Evolutionary conservation across 2,329 filamentous ascomycete genomes (phyloP), one percentile per base, ranked within the genome.

Genomic region (Hypoxylon sp.): DNA sequence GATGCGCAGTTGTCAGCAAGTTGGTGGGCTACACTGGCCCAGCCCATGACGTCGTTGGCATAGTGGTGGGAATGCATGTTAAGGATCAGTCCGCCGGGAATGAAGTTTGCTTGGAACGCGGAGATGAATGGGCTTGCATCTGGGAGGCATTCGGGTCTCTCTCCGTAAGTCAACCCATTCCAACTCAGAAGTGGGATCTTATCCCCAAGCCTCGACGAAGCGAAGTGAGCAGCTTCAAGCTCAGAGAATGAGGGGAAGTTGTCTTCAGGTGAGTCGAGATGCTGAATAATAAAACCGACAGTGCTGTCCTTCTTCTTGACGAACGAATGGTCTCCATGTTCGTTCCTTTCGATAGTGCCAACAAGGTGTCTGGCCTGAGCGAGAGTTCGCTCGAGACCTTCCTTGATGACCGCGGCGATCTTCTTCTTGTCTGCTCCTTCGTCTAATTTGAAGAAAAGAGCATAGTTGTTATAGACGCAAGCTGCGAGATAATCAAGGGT

Each of bases 21-120:
- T 71, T 82, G 79, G 16, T 77, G 75, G 0, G 73, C 69, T 19
- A 79, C 76, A 4, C 74, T 73, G 0, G 76, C 74, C 79, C 80
- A 82, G 2, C 79, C 80, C 76, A 80, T 81, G 0, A 81, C 71
- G 64, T 83, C 81, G 61, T 80, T 80, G 43, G 77, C 67, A 50
- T 79, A 83, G 60, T 83, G 81, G 46, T 83, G 81, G 52, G 74
- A 70, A 41, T 82, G 80, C 53, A 79, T 80, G 32, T 76, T 78
- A 54, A 83, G 77, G 7, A 83, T 74, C 1, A 83, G 62, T 0
- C 81, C 81, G 2, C 80, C 81, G 0, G 71, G 75, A 25, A 83
- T 72, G 41, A 83, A 79, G 68, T 79, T 83, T 0, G 77, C 78
- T 56, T 82, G 77, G 70, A 79, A 83, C 0, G 76, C 79, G 0